A percentile compares a stretch with the other conserved stretches of the same genome.
Evolutionary conservation across 768 basidiomycete genomes (phyloP).

Genomic region (Suillus bovinus): DNA sequence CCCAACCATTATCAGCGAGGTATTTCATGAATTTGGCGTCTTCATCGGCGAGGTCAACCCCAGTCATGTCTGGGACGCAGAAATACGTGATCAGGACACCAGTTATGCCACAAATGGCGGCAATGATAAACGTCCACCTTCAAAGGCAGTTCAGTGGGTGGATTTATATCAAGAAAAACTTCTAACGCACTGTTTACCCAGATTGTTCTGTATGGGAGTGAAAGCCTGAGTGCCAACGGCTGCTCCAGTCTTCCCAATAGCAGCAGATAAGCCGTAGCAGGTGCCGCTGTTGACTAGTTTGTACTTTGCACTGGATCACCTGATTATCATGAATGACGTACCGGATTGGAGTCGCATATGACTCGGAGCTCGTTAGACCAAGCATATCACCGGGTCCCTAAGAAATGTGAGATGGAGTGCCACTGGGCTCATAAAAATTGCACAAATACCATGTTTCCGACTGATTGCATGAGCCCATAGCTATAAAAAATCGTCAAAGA

Average conservation of each 20-base stretch:
- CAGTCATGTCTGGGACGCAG: slow-evolving; percentile 68
- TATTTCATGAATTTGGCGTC: slow-evolving; percentile 63
- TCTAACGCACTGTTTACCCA: slow-evolving; percentile 56
- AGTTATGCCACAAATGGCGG: slow-evolving; percentile 63
- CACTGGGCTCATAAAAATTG: background rate
- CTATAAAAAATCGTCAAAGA: slow-evolving; percentile 31
- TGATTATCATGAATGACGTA: slow-evolving; percentile 20
- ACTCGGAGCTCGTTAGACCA: slow-evolving; percentile 67
- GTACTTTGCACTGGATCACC: background rate
- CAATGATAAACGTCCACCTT: slow-evolving; percentile 70
- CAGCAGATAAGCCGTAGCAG: slow-evolving; percentile 68
- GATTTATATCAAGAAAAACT: slow-evolving; percentile 2
- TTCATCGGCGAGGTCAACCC: slow-evolving; percentile 64
- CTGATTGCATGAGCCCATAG: slow-evolving; percentile 73
- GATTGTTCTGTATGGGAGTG: slow-evolving; percentile 64
- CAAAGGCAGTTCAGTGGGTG: slow-evolving; percentile 2
- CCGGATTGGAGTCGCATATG: slow-evolving; percentile 66
- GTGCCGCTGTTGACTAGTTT: slow-evolving; percentile 47
- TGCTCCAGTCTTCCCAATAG: slow-evolving; percentile 70
- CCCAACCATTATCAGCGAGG: slow-evolving; percentile 64
- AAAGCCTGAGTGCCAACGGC: slow-evolving; percentile 72
- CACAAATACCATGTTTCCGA: slow-evolving; percentile 57
- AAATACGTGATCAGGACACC: slow-evolving; percentile 69
- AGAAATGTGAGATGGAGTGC: slow-evolving; percentile 12
- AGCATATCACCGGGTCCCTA: slow-evolving; percentile 76